Conservation (phyloP, 1,139 yeast species). For the Yamadazyma atlantica region DNA sequence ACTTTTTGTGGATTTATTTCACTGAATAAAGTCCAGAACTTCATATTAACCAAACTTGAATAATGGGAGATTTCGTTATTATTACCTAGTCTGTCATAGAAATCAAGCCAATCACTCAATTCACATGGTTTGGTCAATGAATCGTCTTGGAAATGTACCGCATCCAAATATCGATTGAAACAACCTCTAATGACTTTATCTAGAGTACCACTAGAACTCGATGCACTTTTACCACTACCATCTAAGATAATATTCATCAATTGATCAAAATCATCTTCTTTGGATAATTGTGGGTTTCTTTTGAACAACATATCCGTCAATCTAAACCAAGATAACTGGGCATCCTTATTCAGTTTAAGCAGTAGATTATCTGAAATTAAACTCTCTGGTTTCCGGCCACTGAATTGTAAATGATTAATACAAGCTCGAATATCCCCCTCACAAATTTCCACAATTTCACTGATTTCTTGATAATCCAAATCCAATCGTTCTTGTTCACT, state of each 20-base stretch:
- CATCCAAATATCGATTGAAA: conserved; percentile 60
- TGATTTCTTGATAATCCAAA: conserved; percentile 34
- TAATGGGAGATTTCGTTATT: conserved; percentile 51
- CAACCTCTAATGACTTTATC: conserved; percentile 75
- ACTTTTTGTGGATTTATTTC: conserved; percentile 46
- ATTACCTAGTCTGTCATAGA: conserved; percentile 56
- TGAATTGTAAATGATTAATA: conserved; percentile 79
- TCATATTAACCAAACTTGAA: conserved; percentile 57
- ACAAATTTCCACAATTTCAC: conserved; percentile 63
- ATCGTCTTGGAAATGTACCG: conserved; percentile 60
- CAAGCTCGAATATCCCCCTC: conserved; percentile 89
- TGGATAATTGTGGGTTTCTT: conserved; percentile 46
- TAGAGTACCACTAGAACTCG: conserved; percentile 44
- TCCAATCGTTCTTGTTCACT: conserved; percentile 31
- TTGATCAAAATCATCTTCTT: conserved; percentile 46
- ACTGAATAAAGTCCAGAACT: conserved; percentile 65
- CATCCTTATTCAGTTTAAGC: conserved; percentile 41
- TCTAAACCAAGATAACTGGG: conserved; percentile 59
- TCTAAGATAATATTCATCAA: conserved; percentile 35
- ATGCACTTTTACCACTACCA: conserved; percentile 42
- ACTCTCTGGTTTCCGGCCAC: conserved; percentile 26
- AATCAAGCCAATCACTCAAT: conserved; percentile 76
- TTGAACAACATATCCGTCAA: conserved; percentile 55
- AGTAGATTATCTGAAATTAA: conserved; percentile 3
- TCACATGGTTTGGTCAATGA: conserved; percentile 59